These are phyloP conservation scores for Lactifluus volemus DNA, from an alignment of 768 basidiomycete genomes.

Conservation along the genomic window DNA sequence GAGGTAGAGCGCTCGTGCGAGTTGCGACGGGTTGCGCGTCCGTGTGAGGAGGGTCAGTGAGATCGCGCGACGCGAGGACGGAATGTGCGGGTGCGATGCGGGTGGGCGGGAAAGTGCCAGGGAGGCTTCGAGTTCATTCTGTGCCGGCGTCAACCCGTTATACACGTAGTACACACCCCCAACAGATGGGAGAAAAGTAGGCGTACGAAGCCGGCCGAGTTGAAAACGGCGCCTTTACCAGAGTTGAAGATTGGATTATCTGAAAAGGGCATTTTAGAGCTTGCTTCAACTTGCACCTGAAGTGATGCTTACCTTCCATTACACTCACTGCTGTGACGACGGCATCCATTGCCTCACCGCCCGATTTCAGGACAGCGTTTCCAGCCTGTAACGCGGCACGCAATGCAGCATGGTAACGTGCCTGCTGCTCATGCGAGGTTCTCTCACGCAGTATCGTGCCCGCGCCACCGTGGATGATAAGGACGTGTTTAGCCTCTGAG, in stretches of 20 bases:
- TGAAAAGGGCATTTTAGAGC: constrained; percentile 22
- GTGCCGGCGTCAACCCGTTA: neutral
- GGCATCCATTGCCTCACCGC: constrained; percentile 81
- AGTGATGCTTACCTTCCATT: constrained; percentile 43
- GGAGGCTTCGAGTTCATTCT: constrained; percentile 81
- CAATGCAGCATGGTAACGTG: constrained; percentile 49
- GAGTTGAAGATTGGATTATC: constrained; percentile 74
- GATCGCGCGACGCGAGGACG: constrained; percentile 49
- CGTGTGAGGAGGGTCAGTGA: constrained; percentile 58
- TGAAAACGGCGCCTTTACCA: constrained; percentile 79
- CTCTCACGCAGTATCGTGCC: constrained; percentile 52
- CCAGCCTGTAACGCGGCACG: constrained; percentile 50
- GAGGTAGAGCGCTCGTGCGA: constrained; percentile 64
- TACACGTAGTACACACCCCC: neutral
- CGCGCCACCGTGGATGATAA: constrained; percentile 78
- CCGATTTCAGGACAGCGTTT: constrained; percentile 48
- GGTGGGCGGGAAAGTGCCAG: constrained; percentile 78
- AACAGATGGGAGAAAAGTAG: neutral
- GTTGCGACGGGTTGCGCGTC: constrained; percentile 63
- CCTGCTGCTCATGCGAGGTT: constrained; percentile 53
- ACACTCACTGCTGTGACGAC: constrained; percentile 61
- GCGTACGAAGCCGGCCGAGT: constrained; percentile 63
- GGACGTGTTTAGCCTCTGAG: constrained; percentile 26
- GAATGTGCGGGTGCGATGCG: constrained; percentile 49
- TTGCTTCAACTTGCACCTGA: neutral